A percentile compares a stretch with the other conserved stretches of the same genome.
Conservation (phyloP, 768 basidiomycete genomes). For the Tulasnella sp. region DNA sequence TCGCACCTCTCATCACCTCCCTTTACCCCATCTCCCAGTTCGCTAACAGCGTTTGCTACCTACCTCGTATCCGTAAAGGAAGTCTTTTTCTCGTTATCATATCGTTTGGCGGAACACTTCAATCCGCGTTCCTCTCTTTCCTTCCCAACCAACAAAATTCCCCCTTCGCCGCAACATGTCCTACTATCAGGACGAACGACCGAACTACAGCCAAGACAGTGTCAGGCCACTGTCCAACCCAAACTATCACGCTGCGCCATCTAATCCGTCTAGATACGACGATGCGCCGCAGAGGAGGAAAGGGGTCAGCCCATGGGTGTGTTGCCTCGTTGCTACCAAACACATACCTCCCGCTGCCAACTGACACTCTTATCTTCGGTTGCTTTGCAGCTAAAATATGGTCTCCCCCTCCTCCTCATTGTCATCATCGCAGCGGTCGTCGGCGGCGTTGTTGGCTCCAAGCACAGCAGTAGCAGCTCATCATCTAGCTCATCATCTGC, state of each 20-base stretch:
- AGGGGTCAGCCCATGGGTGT: conserved; percentile 57
- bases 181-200: neutral
- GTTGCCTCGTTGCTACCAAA: conserved; percentile 24
- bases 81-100: neutral
- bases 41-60: neutral
- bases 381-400: conserved; percentile 25
- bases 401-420: conserved; percentile 26
- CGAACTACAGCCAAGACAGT: conserved; percentile 2
- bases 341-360: neutral
- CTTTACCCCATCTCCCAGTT: neutral
- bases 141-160: neutral
- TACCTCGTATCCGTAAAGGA: neutral
- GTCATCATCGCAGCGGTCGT: conserved; percentile 34
- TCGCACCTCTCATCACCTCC: too few species aligned
- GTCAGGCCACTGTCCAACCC: neutral
- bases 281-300: conserved; percentile 34
- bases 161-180: neutral
- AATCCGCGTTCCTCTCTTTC: conserved; percentile 3
- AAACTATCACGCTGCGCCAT: conserved; percentile 7
- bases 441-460: conserved; percentile 71
- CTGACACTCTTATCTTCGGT: neutral
- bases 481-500: conserved; percentile 14
- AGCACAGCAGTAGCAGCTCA: conserved; percentile 35
- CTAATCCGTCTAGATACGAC: neutral
- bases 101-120: neutral